Evolutionary conservation across 495 filamentous ascomycete genomes (phyloP), one percentile per base, ranked within the genome.

Genomic region (Emericellopsis terricola): DNA sequence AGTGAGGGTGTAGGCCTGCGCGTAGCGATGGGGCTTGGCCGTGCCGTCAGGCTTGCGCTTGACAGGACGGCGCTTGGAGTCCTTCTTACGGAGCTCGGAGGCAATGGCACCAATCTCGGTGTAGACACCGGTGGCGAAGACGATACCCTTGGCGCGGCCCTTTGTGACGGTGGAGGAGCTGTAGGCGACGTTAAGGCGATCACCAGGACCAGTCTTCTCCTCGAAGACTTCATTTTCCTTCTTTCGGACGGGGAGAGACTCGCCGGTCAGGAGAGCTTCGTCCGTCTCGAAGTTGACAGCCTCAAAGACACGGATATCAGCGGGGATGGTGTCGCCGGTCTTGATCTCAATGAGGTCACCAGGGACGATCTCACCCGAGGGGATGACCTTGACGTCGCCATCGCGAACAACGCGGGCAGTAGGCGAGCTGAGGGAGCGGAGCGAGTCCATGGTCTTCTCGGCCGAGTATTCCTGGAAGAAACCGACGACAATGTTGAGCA

Each of bases 281-380:
- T 67, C 59, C 31, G 53, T 59, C 47, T 64, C 59, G 38, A 65
- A 51, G 38, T 66, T 57, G 46, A 51, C 38, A 14, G 39, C 44
- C 28, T 51, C 39, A 13, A 48, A 54, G 31, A 65, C 47, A 14
- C 45, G 41, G 37, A 57, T 37, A 48, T 85, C 81, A 11, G 81
- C 81, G 2, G 81, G 81, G 5, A 85, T 62, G 3, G 76, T 81
- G 42, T 85, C 81, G 8, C 81, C 81, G 34, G 75, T 76, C 61
- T 81, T 82, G 19, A 87, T 44, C 33, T 81, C 69, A 10, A 81
- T 64, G 42, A 51, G 34, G 15, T 77, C 72, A 14, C 73, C 73
- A 4, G 65, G 69, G 3, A 78, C 70, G 28, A 72, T 56, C 35
- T 72, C 67, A 15, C 47, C 49, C 8, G 43, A 41, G 7, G 69